Conservation (phyloP, 129 eudicot genomes). For the Artemisia annua region DNA sequence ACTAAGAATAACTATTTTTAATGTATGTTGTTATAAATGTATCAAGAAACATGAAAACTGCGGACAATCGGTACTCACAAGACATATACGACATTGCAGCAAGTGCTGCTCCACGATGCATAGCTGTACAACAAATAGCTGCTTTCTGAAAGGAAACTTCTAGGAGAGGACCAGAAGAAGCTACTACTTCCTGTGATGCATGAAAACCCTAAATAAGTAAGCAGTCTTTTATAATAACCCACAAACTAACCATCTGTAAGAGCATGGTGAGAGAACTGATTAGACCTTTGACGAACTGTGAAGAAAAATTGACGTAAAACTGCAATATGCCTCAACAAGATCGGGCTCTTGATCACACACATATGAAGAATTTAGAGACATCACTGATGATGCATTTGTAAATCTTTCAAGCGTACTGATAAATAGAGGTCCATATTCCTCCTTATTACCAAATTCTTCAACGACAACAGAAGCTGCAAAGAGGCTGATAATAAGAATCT, state of each 20-base stretch:
- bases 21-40: too few species aligned
- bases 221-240: background rate
- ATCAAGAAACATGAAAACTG: background rate
- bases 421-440: constrained; percentile 75
- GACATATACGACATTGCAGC: constrained; percentile 93
- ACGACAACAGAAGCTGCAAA: constrained; percentile 71
- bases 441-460: constrained; percentile 87
- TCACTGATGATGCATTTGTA: constrained; percentile 71
- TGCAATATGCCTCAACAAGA: constrained; percentile 87
- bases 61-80: constrained; percentile 48
- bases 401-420: constrained; percentile 84
- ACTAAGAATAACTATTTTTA: too few species aligned
- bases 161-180: constrained; percentile 73
- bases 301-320: constrained; percentile 70
- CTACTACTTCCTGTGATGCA: constrained; percentile 71
- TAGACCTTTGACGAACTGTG: constrained; percentile 65
- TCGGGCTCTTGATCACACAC: constrained; percentile 98
- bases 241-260: constrained; percentile 18
- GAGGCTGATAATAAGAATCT: constrained; percentile 9
- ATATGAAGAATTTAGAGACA: constrained; percentile 90
- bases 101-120: constrained; percentile 99
- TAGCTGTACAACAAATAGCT: constrained; percentile 90
- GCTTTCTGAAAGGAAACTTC: constrained; percentile 94
- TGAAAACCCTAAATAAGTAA: constrained; percentile 18
- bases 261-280: constrained; percentile 4